Evolutionary conservation across 2,329 filamentous ascomycete species (phyloP).

Genomic region (Cordyceps cicadae): DNA sequence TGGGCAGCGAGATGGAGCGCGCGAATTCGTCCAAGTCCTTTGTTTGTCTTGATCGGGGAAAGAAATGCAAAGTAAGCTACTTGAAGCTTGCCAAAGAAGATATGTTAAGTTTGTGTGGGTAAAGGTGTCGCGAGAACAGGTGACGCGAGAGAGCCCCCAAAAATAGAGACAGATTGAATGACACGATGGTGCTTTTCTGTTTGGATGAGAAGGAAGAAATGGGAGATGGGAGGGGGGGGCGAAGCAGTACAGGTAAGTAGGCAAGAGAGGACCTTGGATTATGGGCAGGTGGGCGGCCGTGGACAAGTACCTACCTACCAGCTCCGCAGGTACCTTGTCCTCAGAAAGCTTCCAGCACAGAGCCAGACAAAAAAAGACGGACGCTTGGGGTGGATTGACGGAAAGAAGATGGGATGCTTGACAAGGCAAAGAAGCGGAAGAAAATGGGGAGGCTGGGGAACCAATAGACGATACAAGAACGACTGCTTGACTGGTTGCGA

Average conservation of each 20-base stretch:
- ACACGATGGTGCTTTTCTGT: slow-evolving; percentile 1
- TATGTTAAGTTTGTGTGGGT: neutral
- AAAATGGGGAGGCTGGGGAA: neutral
- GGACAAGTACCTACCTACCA: neutral
- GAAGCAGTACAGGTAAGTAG: neutral
- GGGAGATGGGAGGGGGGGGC: neutral
- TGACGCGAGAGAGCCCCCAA: neutral
- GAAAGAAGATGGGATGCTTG: neutral
- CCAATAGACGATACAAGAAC: neutral
- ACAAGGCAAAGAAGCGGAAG: neutral
- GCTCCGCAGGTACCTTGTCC: neutral
- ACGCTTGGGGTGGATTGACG: neutral
- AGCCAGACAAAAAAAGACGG: neutral
- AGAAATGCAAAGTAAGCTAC: neutral
- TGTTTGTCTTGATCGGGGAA: neutral
- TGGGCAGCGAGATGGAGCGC: neutral
- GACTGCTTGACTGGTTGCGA: neutral
- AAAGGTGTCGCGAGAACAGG: slow-evolving; percentile 1
- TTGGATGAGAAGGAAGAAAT: slow-evolving; percentile 8
- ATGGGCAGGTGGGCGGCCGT: slow-evolving; percentile 6
- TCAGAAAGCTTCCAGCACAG: neutral
- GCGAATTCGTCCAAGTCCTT: neutral
- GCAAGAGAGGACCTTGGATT: slow-evolving; percentile 1
- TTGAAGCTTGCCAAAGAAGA: slow-evolving; percentile 8
- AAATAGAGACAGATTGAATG: neutral